A percentile compares a stretch with the other conserved stretches of the same genome.
Conservation (phyloP, 352 stramenopile species). For the Lagenidium sp. region DNA sequence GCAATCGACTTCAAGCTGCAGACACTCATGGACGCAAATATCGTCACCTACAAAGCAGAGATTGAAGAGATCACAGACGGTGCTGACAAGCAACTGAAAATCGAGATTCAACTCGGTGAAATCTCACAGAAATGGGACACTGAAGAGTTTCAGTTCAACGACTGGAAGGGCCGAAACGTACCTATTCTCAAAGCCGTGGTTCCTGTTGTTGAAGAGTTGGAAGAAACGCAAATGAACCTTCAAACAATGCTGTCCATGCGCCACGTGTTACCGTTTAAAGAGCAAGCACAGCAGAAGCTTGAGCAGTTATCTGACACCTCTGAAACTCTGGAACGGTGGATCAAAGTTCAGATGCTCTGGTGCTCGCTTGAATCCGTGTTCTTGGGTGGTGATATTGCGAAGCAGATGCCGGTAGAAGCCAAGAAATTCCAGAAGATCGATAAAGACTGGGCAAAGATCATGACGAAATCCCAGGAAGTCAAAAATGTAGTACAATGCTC, state of each 20-base stretch:
- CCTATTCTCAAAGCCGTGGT: slow-evolving; percentile 95
- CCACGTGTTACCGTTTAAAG: slow-evolving; percentile 95
- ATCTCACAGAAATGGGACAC: slow-evolving; percentile 92
- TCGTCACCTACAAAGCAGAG: slow-evolving; percentile 89
- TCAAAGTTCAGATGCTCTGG: slow-evolving; percentile 98
- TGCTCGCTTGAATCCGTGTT: slow-evolving; percentile 98
- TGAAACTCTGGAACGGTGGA: slow-evolving; percentile 97
- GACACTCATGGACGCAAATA: slow-evolving; percentile 91
- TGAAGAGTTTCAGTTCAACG: slow-evolving; percentile 94
- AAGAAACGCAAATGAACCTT: slow-evolving; percentile 97
- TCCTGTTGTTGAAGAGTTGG: slow-evolving; percentile 94
- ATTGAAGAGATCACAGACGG: slow-evolving; percentile 98
- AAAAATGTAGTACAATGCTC: slow-evolving; percentile 92
- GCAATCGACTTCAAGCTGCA: slow-evolving; percentile 94
- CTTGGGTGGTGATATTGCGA: slow-evolving; percentile 97
- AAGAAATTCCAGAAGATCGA: slow-evolving; percentile 98
- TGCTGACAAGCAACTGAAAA: slow-evolving; percentile 97
- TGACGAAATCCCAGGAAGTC: slow-evolving; percentile 88
- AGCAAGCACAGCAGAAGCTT: slow-evolving; percentile 92
- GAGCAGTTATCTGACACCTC: slow-evolving; percentile 94
- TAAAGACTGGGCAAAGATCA: slow-evolving; percentile 99
- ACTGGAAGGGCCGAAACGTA: slow-evolving; percentile 92
- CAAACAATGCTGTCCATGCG: slow-evolving; percentile 98
- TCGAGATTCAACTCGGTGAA: slow-evolving; percentile 92
- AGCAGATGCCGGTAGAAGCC: slow-evolving; percentile 97